These are phyloP conservation scores for Pisolithus orientalis DNA, from an alignment of 768 basidiomycete genomes.

Conservation along the genomic window DNA sequence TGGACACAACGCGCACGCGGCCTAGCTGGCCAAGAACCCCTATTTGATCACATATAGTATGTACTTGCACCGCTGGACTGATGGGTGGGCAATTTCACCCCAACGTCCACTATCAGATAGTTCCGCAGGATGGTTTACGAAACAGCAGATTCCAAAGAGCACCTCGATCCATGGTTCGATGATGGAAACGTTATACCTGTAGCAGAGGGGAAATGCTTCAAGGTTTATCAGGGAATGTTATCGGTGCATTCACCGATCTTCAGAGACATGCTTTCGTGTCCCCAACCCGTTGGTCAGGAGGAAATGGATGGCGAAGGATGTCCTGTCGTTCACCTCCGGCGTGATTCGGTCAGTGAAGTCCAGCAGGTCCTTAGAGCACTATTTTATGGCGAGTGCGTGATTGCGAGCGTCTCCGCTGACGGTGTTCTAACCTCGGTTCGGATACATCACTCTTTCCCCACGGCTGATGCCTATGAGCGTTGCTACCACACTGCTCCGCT, in stretches of 20 bases:
- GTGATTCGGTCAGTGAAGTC: not conserved
- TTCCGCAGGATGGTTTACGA: no score
- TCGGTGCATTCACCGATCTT: not conserved
- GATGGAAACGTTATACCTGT: not conserved
- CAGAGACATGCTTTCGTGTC: not conserved
- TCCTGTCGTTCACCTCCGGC: not conserved
- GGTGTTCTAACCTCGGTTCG: not conserved
- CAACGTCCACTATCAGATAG: no score
- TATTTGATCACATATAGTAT: no score
- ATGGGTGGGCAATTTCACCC: no score
- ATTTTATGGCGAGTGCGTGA: not conserved
- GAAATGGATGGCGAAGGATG: not conserved
- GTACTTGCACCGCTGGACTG: no score
- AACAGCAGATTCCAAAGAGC: no score
- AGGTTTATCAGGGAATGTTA: not conserved
- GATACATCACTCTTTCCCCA: not conserved
- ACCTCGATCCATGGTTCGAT: not conserved
- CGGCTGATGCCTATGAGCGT: not conserved
- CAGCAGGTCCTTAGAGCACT: not conserved
- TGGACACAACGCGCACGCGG: no score
- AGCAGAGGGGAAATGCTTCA: not conserved
- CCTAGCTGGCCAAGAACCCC: no score
- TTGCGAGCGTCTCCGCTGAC: not conserved
- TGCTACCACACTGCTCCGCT: not conserved
- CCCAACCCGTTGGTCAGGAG: not conserved